Conservation (phyloP, 2,329 filamentous ascomycete species). For the Cordyceps militaris region DNA sequence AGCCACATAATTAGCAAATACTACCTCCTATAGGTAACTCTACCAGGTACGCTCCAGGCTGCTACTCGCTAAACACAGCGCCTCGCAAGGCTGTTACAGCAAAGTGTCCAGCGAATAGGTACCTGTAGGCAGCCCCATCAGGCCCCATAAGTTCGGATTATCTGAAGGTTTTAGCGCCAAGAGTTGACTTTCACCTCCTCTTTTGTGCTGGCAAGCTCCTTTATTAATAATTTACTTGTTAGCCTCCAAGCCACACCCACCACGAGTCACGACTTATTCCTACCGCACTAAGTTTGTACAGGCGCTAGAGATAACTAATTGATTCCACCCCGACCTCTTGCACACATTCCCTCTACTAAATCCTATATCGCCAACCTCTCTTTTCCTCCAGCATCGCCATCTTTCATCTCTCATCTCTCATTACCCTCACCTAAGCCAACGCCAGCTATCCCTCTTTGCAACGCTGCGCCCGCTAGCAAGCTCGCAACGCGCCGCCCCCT, state of each 20-base stretch:
- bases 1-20: no score
- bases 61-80: no score
- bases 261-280: slow-evolving; percentile 3
- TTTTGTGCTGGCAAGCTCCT: background rate
- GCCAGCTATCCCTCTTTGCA: background rate
- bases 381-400: background rate
- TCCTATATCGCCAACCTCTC: background rate
- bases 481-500: background rate
- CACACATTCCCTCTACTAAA: background rate
- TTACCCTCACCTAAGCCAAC: background rate
- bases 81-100: no score
- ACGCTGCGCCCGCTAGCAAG: background rate
- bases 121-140: no score
- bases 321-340: background rate
- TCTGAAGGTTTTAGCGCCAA: no score
- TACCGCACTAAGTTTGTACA: background rate
- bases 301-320: background rate
- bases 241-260: slow-evolving; percentile 9
- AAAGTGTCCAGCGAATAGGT: no score
- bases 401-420: no score
- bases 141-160: no score
- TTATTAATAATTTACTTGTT: background rate
- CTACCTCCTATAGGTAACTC: no score
- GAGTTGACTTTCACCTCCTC: no score
- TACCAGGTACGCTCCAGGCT: no score